Evolutionary conservation across 2,329 filamentous ascomycete species (phyloP), one percentile per base, ranked within the genome.

Genomic region (Keithomyces neogunnii): DNA sequence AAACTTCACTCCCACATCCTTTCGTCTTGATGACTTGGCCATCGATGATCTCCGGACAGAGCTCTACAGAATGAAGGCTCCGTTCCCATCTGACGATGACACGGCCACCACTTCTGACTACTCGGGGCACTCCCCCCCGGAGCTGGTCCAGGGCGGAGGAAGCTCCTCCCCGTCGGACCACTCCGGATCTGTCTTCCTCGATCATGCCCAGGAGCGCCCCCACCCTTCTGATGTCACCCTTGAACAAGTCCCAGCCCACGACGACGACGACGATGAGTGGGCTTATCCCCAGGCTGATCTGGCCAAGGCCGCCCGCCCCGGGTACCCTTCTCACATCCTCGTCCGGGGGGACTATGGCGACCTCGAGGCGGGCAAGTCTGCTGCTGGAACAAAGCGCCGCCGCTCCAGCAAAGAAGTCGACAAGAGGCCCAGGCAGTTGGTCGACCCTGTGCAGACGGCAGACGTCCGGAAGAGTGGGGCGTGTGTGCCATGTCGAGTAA

Each of bases 381-480:
- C 62, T 49, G 63, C 62, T 49, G 63, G 65, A 47, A 56, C 66
- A 53, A 70, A 70, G 57, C 65, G 68, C 53, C 66, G 68, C 56
- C 62, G 66, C 46, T 64, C 67, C 53, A 62, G 59, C 47, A 60
- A 63, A 49, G 59, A 59, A 39, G 53, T 62, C 43, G 67, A 70
- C 38, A 70, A 63, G 59, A 68, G 66, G 53, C 63, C 60, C 49
- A 62, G 68, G 47, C 66, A 70, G 50, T 61, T 72, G 30, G 60
- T 60, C 51, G 64, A 71, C 55, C 69, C 66, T 42, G 66, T 71
- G 53, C 69, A 75, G 62, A 76, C 75, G 43, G 73, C 73, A 49
- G 68, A 70, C 50, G 73, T 78, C 50, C 73, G 75, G 56, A 72
- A 73, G 59, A 67, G 66, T 57, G 71, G 71, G 52, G 73, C 75